A percentile compares a stretch with the other conserved stretches of the same genome.
Conservation (phyloP, 2,329 filamentous ascomycete species). For the Fusarium heterosporum region DNA sequence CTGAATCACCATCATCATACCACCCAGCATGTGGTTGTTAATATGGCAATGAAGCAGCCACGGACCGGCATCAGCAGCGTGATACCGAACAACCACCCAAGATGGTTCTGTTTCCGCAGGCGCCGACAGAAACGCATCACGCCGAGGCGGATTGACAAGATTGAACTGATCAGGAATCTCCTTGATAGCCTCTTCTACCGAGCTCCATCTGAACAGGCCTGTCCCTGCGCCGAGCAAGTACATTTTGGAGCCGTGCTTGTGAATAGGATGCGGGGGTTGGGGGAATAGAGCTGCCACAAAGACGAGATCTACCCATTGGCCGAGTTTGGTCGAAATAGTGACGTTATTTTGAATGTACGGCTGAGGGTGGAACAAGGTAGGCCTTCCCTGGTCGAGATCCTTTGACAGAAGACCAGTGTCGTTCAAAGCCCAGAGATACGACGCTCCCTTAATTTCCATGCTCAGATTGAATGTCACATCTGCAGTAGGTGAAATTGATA, state of each 20-base stretch:
- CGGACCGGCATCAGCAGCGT: conserved; percentile 63
- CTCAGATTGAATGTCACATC: conserved; percentile 60
- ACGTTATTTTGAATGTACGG: conserved; percentile 55
- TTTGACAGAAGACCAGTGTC: conserved; percentile 56
- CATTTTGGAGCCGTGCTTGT: conserved; percentile 73
- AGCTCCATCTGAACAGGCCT: conserved; percentile 63
- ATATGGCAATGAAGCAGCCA: conserved; percentile 70
- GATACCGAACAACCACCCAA: conserved; percentile 66
- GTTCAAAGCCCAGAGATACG: conserved; percentile 67
- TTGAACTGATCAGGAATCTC: conserved; percentile 66
- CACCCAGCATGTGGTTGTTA: conserved; percentile 63
- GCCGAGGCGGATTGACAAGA: conserved; percentile 63
- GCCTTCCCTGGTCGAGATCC: conserved; percentile 52
- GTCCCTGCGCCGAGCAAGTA: conserved; percentile 65
- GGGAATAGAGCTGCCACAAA: conserved; percentile 57
- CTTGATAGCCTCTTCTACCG: conserved; percentile 63
- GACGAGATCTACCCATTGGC: conserved; percentile 68
- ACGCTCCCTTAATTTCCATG: conserved; percentile 56
- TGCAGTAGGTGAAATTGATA: conserved; percentile 55
- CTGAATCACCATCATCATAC: conserved; percentile 66
- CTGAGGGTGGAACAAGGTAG: conserved; percentile 60
- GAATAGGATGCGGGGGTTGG: conserved; percentile 68
- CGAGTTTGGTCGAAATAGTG: conserved; percentile 60
- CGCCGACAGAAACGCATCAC: conserved; percentile 56
- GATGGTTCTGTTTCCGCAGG: conserved; percentile 35